phyloP scores from a whole-genome alignment of 75 land plant species.

The Chamaecyparis obtusa region DNA sequence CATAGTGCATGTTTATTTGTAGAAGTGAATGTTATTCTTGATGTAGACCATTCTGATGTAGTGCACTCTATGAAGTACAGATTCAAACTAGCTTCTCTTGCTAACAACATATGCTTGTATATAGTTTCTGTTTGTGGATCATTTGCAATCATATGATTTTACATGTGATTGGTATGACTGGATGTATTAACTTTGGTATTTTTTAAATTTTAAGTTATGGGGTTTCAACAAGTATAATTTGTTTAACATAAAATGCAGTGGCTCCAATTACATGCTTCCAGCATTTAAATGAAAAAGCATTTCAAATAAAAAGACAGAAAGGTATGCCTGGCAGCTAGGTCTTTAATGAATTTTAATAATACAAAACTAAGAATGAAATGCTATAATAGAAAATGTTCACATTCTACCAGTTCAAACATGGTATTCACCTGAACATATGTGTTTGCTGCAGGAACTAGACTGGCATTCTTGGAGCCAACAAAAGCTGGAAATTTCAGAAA shows the following conservation, averaged over 20 bases:
- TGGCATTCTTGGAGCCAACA: conserved; percentile 66
- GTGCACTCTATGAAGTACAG: not conserved
- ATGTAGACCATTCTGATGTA: not conserved
- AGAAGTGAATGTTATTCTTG: not conserved
- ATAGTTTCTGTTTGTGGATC: not conserved
- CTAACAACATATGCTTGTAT: not conserved
- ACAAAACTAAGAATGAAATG: not conserved
- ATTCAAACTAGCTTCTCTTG: not conserved
- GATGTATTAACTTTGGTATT: not conserved
- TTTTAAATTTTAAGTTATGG: not conserved
- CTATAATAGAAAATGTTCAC: not conserved
- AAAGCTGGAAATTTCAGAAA: conserved; percentile 55
- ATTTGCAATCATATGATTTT: not conserved
- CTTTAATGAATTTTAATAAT: not conserved
- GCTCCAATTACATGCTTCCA: not conserved
- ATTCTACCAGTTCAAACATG: not conserved
- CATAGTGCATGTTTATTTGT: not conserved
- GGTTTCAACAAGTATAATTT: not conserved
- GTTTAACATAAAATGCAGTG: not conserved
- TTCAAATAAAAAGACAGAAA: not conserved
- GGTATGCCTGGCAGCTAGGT: not conserved
- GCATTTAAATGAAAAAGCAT: not conserved
- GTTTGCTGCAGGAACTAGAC: conserved; percentile 72
- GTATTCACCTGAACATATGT: conserved; percentile 77
- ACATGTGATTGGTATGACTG: not conserved